Evolutionary conservation across 768 basidiomycete species (phyloP).

Genomic region (Trametes coccinea): DNA sequence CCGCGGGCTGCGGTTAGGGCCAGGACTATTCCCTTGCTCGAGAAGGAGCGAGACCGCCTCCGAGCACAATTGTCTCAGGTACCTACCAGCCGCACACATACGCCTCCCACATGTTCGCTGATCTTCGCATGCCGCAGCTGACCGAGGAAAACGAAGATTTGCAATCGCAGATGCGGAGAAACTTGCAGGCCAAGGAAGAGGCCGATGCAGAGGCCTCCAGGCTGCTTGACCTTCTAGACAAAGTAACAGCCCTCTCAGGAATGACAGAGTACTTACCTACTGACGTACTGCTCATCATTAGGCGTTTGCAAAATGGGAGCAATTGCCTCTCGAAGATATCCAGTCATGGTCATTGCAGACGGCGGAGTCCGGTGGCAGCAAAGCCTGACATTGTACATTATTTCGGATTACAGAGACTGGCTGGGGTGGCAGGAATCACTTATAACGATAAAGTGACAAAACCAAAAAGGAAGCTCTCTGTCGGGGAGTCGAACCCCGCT

Average conservation of each 20-base stretch:
- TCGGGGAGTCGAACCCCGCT: conserved; percentile 39
- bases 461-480: conserved; percentile 12
- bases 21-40: conserved; percentile 60
- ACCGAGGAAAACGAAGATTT: conserved; percentile 55
- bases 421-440: too few species aligned
- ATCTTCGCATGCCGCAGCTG: conserved; percentile 40
- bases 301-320: conserved; percentile 45
- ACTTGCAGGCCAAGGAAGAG: conserved; percentile 44
- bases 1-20: conserved; percentile 65
- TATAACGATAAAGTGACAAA: not conserved
- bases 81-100: not conserved
- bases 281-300: conserved; percentile 11
- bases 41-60: conserved; percentile 42
- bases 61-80: conserved; percentile 40
- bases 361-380: conserved; percentile 35
- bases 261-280: not conserved
- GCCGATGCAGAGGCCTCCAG: conserved; percentile 47
- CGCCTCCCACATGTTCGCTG: not conserved
- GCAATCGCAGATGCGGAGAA: conserved; percentile 50
- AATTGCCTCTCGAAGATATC: conserved; percentile 66
- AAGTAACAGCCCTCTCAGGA: conserved; percentile 38
- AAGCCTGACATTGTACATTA: not conserved
- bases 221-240: conserved; percentile 54
- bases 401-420: too few species aligned
- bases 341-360: conserved; percentile 40